Base-by-base conservation (phyloP, 495 filamentous ascomycete genomes). In the Talaromyces wortmannii region DNA sequence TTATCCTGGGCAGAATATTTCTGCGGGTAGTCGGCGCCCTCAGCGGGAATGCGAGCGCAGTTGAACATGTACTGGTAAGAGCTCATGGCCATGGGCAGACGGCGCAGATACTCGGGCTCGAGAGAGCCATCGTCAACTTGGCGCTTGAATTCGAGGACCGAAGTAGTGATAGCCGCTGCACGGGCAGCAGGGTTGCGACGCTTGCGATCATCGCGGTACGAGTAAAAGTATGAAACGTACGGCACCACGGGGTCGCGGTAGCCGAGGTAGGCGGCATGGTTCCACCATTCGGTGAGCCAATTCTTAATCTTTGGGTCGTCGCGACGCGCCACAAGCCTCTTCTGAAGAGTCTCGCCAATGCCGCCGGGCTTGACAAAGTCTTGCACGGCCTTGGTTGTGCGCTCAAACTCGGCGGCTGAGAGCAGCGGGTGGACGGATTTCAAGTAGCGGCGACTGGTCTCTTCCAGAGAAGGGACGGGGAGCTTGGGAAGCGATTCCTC, bases 1-100 rank as follows among this genome's bases (percentile, higher is more conserved):
- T 95, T 82, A 60, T 89, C 83, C 42, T 81, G 59, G 45, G 80
- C 78, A 16, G 83, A 68, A 68, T 87, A 96, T 72, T 95, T 96
- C 69, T 88, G 78, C 2, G 89, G 89, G 67, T 87, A 83, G 61
- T 99, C 95, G 7, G 82, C 83, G 4, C 86, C 83, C 61, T 86
- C 87, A 51, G 83, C 85, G n/a, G 95, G 88, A 32, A 97, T 83
- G 56, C 95, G 87, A 74, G 85, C 89, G 69, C 79, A 78, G 71
- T 99, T 97, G 82, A 99, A 99, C 95, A 99, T 97, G 84, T 87
- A 99, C 76, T 96, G 78, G 78, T 97, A 97, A 55, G 87, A 89
- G 79, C 87, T 88, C 95, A 97, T 97, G 70, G 90, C 92, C 66
- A 97, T 90, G 52, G 95, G 95, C 55, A 89, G 81, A 72, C 87